Percentiles rank a stretch among this genome's conserved stretches.
These are phyloP conservation scores for Acrasis kona DNA, from an alignment of 78 protist species.

Conservation along the genomic window DNA sequence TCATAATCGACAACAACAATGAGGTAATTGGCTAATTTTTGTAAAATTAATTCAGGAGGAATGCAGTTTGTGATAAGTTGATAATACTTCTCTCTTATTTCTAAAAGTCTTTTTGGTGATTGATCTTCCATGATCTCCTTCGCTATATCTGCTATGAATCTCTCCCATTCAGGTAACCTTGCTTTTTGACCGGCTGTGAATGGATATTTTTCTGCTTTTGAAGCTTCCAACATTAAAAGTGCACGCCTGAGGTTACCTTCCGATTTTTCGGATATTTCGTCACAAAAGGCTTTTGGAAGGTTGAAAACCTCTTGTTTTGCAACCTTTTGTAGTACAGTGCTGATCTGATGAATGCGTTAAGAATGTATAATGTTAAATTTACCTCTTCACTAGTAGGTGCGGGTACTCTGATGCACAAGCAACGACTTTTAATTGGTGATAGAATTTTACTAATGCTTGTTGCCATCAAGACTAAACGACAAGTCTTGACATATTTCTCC, in stretches of 20 bases:
- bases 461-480: constrained; percentile 70
- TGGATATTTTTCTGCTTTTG: background rate
- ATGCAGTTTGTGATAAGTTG: constrained; percentile 90
- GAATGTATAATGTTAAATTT: no score
- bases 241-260: constrained; percentile 85
- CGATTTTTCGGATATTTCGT: constrained; percentile 4
- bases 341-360: no score
- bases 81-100: constrained; percentile 66
- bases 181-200: background rate
- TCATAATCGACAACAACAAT: background rate
- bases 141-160: constrained; percentile 47
- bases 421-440: constrained; percentile 87
- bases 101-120: constrained; percentile 52
- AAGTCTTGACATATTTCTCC: constrained; percentile 80
- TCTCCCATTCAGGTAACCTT: constrained; percentile 79
- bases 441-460: constrained; percentile 57
- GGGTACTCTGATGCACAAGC: constrained; percentile 82
- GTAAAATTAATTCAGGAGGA: constrained; percentile 79
- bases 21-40: background rate
- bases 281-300: constrained; percentile 22
- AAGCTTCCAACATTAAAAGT: constrained; percentile 72
- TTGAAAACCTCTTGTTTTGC: constrained; percentile 10
- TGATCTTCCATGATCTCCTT: constrained; percentile 46
- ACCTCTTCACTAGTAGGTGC: constrained; percentile 67
- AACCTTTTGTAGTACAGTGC: background rate